Evolutionary conservation across 1,139 yeast species (phyloP).

Genomic region (Blastobotrys proliferans): DNA sequence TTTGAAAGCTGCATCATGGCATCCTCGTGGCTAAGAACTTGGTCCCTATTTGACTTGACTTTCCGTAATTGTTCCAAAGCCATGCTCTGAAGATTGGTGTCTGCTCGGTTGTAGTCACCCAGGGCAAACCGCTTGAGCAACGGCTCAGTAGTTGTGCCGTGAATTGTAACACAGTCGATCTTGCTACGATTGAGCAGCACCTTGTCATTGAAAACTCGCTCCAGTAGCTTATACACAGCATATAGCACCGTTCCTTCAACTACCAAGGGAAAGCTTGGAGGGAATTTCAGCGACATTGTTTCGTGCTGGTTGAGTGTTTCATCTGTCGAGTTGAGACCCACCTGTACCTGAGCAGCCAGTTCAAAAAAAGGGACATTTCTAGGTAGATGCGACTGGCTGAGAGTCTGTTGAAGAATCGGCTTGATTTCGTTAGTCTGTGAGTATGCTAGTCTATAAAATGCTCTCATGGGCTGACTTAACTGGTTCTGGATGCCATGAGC

Average conservation of each 20-base stretch:
- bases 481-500: constrained; percentile 6
- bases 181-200: neutral
- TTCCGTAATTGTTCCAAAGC: constrained; percentile 29
- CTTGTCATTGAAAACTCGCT: constrained; percentile 4
- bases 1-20: constrained; percentile 3
- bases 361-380: constrained; percentile 25
- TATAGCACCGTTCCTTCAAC: constrained; percentile 7
- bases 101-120: constrained; percentile 1
- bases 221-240: constrained; percentile 10
- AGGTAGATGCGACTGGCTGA: constrained; percentile 18
- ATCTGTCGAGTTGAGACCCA: neutral
- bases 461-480: constrained; percentile 9
- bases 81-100: constrained; percentile 2
- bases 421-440: constrained; percentile 1
- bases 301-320: neutral
- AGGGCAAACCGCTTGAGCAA: constrained; percentile 3
- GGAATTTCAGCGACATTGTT: neutral
- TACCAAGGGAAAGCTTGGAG: neutral
- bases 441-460: constrained; percentile 5
- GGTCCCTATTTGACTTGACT: neutral
- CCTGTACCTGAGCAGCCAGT: constrained; percentile 19
- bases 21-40: neutral
- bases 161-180: neutral
- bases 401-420: constrained; percentile 10
- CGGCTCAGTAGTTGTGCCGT: neutral